These are phyloP conservation scores for Phytophthora sojae DNA, from an alignment of 352 stramenopile species.

Conservation along the genomic window DNA sequence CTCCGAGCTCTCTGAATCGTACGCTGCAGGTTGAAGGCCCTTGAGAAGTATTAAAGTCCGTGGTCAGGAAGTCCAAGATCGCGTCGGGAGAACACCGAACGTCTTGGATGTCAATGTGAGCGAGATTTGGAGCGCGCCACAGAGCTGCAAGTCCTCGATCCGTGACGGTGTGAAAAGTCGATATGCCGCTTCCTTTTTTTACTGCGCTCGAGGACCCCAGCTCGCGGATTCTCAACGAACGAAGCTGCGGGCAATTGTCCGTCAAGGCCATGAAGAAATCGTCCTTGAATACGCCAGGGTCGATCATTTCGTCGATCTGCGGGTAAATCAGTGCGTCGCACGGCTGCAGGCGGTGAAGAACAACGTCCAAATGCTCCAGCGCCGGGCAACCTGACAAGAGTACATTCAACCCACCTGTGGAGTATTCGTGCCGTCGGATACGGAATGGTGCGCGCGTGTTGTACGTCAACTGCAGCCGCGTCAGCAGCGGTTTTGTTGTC, in stretches of 20 bases:
- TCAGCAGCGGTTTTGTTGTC: slow-evolving; percentile 43
- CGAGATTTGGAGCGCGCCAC: slow-evolving; percentile 24
- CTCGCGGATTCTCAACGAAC: slow-evolving; percentile 47
- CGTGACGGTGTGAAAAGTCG: slow-evolving; percentile 33
- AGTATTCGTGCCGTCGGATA: slow-evolving; percentile 61
- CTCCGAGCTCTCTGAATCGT: slow-evolving; percentile 46
- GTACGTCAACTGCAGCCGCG: slow-evolving; percentile 57
- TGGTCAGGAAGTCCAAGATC: slow-evolving; percentile 32
- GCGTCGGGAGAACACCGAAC: slow-evolving; percentile 40
- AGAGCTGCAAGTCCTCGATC: slow-evolving; percentile 42
- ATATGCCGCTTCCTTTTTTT: neutral
- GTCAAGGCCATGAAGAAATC: slow-evolving; percentile 41
- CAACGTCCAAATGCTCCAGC: slow-evolving; percentile 50
- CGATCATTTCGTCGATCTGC: slow-evolving; percentile 71
- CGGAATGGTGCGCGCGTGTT: slow-evolving; percentile 58
- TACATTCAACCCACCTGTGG: slow-evolving; percentile 47
- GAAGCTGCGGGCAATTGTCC: slow-evolving; percentile 33
- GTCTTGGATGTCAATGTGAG: slow-evolving; percentile 46
- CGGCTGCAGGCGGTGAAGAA: slow-evolving; percentile 56
- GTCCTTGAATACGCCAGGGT: slow-evolving; percentile 58
- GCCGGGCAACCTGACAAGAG: slow-evolving; percentile 40
- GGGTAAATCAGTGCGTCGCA: slow-evolving; percentile 58
- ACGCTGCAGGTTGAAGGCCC: slow-evolving; percentile 13
- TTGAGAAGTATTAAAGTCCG: neutral
- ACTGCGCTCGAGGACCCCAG: slow-evolving; percentile 27